A percentile compares a stretch with the other conserved stretches of the same genome.
phyloP scores from a whole-genome alignment of 2,329 filamentous ascomycete species.

The Aspergillus fructus region DNA sequence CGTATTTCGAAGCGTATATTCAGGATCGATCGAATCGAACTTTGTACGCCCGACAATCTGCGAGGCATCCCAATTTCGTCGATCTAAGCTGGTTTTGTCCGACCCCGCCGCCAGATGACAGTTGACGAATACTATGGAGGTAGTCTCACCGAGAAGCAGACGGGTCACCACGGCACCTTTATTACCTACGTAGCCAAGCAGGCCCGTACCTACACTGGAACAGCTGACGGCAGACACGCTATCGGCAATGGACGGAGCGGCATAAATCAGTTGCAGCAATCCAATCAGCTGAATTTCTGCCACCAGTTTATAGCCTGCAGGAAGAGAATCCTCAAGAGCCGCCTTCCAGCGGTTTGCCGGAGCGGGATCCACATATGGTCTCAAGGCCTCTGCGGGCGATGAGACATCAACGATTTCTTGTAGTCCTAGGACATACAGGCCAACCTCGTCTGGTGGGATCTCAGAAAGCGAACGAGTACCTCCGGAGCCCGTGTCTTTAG shows the following conservation, averaged over 20 bases:
- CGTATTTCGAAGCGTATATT: conserved; percentile 60
- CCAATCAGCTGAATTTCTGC: conserved; percentile 84
- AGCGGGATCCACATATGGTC: conserved; percentile 70
- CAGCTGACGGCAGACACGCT: conserved; percentile 81
- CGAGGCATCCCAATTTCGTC: conserved; percentile 83
- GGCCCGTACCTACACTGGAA: conserved; percentile 78
- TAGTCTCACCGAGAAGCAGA: conserved; percentile 84
- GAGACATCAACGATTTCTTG: conserved; percentile 91
- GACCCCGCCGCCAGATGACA: conserved; percentile 86
- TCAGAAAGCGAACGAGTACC: conserved; percentile 22
- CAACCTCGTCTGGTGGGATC: conserved; percentile 62
- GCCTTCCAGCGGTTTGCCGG: conserved; percentile 77
- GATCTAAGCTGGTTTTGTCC: conserved; percentile 73
- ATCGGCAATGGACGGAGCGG: conserved; percentile 70
- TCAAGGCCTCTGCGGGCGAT: conserved; percentile 74
- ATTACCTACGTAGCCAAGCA: conserved; percentile 93
- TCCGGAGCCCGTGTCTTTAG: conserved; percentile 14
- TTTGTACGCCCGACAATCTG: conserved; percentile 75
- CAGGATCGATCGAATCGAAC: conserved; percentile 72
- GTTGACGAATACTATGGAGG: conserved; percentile 85
- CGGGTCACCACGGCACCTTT: conserved; percentile 85
- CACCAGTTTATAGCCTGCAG: conserved; percentile 72
- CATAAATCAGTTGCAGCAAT: conserved; percentile 79
- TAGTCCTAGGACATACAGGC: conserved; percentile 83
- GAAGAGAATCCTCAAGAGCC: conserved; percentile 71